Evolutionary conservation across 169 alveolate species (phyloP).

Genomic region (Plasmodium malariae): DNA sequence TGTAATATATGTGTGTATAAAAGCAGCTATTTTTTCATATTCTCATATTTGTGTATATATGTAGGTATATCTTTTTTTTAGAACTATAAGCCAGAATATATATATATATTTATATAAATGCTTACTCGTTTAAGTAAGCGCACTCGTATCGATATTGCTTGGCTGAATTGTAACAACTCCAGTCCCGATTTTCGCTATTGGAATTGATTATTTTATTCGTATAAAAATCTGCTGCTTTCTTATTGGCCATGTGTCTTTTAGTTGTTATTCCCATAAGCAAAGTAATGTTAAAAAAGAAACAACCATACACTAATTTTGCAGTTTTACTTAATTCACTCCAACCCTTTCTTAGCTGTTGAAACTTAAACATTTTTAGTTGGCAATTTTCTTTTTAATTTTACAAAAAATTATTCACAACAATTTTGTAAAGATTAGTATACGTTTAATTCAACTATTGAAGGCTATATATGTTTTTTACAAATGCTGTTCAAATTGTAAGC

Average conservation of each 20-base stretch:
- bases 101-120: no score
- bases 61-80: no score
- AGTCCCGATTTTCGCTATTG: slow-evolving; percentile 75
- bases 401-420: no score
- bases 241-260: slow-evolving; percentile 73
- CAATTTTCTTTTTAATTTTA: no score
- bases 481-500: no score
- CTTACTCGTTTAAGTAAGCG: slow-evolving; percentile 55
- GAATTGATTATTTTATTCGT: slow-evolving; percentile 58
- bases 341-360: slow-evolving; percentile 30
- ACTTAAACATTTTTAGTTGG: slow-evolving; percentile 28
- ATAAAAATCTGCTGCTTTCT: slow-evolving; percentile 55
- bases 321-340: slow-evolving; percentile 64
- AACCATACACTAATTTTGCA: slow-evolving; percentile 69
- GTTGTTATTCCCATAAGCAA: slow-evolving; percentile 74
- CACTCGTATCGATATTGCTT: slow-evolving; percentile 86
- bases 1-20: no score
- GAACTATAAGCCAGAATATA: no score
- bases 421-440: no score
- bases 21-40: no score
- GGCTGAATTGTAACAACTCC: slow-evolving; percentile 84
- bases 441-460: no score
- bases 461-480: no score
- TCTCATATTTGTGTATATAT: not conserved
- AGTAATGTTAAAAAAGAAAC: slow-evolving; percentile 60